Evolutionary conservation across 495 filamentous ascomycete species (phyloP).

Genomic region (Pseudoneurospora amorphoporcata): DNA sequence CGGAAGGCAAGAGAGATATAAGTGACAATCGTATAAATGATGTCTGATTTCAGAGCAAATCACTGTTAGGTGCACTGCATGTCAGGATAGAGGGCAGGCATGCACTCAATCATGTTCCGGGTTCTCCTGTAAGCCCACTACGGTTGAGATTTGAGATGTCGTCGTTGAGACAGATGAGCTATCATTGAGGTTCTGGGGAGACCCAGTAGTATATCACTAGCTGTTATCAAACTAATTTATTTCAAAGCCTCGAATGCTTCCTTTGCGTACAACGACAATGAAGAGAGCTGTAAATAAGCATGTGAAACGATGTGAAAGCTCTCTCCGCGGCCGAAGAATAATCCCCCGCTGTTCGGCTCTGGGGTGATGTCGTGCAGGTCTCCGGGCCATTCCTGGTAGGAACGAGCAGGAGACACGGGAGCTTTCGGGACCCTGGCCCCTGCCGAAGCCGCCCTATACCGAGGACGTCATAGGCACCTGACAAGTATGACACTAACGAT

Average conservation of each 20-base stretch:
- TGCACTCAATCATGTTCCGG: not conserved
- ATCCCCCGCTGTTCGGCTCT: not conserved
- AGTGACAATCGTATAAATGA: not conserved
- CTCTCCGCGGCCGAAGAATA: not conserved
- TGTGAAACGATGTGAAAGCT: not conserved
- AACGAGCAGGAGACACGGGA: not conserved
- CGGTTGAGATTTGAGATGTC: not conserved
- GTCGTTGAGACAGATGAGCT: not conserved
- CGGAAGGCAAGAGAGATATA: not conserved
- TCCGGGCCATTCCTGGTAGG: not conserved
- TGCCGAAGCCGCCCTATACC: not conserved
- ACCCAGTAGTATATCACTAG: not conserved
- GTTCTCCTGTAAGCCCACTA: not conserved
- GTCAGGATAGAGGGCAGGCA: not conserved
- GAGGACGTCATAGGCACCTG: not conserved
- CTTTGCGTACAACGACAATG: not conserved
- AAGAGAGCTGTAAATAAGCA: not conserved
- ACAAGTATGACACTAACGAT: not conserved
- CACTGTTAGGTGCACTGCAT: not conserved
- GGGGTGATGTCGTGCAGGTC: not conserved
- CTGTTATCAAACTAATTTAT: not conserved
- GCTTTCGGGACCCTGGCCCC: not conserved
- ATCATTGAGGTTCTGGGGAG: slow-evolving; percentile 1
- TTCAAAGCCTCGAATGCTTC: not conserved
- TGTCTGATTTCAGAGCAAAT: not conserved